A percentile compares a stretch with the other conserved stretches of the same genome.
Evolutionary conservation across 768 basidiomycete genomes (phyloP).

Genomic region (Lyophyllum decastes): DNA sequence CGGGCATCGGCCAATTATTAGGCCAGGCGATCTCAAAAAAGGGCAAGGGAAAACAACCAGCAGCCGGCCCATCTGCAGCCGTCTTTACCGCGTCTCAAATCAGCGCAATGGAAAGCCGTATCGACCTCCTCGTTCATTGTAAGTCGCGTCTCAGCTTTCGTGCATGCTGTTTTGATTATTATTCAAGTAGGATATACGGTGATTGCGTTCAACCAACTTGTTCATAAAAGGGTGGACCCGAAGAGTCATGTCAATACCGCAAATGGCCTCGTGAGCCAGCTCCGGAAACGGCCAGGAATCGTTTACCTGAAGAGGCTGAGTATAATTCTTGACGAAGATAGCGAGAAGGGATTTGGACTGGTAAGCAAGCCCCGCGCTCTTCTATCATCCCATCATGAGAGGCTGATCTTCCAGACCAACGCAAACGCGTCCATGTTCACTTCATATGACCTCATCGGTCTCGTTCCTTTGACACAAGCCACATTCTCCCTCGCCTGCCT

Average conservation of each 20-base stretch:
- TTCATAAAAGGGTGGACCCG: conserved; percentile 70
- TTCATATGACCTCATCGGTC: conserved; percentile 75
- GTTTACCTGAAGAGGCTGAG: conserved; percentile 75
- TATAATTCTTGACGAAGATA: conserved; percentile 80
- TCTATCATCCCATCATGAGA: background rate
- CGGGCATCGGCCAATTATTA: conserved; percentile 27
- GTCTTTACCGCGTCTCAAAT: conserved; percentile 63
- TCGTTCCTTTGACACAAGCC: conserved; percentile 69
- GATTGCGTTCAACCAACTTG: conserved; percentile 73
- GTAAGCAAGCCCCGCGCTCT: conserved; percentile 39
- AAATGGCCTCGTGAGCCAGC: conserved; percentile 55
- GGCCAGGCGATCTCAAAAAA: conserved; percentile 47
- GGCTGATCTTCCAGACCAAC: conserved; percentile 51
- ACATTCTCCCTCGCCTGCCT: conserved; percentile 82
- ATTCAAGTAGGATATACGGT: conserved; percentile 83
- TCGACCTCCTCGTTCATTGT: conserved; percentile 78
- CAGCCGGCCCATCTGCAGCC: conserved; percentile 17
- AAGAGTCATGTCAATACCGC: conserved; percentile 70
- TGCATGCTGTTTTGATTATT: conserved; percentile 8
- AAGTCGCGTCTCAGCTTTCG: conserved; percentile 27
- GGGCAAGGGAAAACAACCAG: conserved; percentile 54
- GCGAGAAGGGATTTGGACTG: conserved; percentile 84
- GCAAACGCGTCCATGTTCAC: conserved; percentile 63
- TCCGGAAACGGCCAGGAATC: conserved; percentile 59
- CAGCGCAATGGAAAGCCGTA: conserved; percentile 54